Base-by-base conservation (phyloP, 2,329 filamentous ascomycete species). In the Chaetoscypha palmicola region DNA sequence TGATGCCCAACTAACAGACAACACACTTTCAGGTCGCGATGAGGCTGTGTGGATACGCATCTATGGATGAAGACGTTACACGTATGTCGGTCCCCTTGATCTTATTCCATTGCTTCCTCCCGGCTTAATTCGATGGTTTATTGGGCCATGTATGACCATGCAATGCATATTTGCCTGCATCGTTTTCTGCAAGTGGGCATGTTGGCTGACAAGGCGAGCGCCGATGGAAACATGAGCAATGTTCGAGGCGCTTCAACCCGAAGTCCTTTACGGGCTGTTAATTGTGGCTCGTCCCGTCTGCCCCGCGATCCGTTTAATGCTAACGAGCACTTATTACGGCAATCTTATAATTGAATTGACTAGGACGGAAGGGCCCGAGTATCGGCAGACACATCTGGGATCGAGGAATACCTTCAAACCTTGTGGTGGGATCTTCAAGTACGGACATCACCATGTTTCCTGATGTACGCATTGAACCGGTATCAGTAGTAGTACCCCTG, bases 131-230 rank as follows among this genome's bases (percentile, higher is more conserved):
- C 17, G 12, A 28, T 28, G 7, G 10, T 16, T 34, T 16, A 34
- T 19, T 19, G 12, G 12, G 16, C n/a, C 32, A 9, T 3, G 12
- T 5, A 19, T 16, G 32, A 9, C 12, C 32, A 3, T 34, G n/a
- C 17, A 16, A 9, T 19, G n/a, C 16, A 19, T 16, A 16, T 16
- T 34, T 17, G 32, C n/a, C 32, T 34, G 14, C 5, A 17, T 3
- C 12, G 14, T 34, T 34, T 34, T 17, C 32, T 34, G 12, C n/a
- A 4, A n/a, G n/a, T 34, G 12, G 14, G 14, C n/a, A 16, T 16
- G n/a, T 16, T 34, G 32, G 32, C 32, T 8, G n/a, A 34, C 14
- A 34, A 34, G 32, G 32, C 32, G 32, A 34, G 32, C n/a, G n/a
- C 32, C 32, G 32, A 34, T 34, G 32, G 32, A 4, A 31, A 31